Base-by-base conservation (phyloP, 371 early-diverging fungal species). In the Rhizopus stolonifer region DNA sequence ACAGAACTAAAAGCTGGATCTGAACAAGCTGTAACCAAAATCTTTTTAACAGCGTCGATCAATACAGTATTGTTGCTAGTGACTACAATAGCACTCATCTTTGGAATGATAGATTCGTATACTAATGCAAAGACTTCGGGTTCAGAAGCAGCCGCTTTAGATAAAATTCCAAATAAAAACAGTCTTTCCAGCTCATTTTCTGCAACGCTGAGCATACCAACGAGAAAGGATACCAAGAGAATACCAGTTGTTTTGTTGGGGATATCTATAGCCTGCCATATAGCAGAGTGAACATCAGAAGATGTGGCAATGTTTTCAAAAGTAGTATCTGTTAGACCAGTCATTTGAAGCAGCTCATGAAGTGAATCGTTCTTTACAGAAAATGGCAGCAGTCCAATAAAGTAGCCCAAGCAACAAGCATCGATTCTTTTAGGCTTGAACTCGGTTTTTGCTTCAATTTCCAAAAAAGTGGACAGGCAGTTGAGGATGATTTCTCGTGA, bases 21-120 rank as follows among this genome's bases (percentile, higher is more conserved):
- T 7, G 85, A 82, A 17, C 86, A 80, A 24, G 87, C 85, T 0
- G 88, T 84, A 44, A 86, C 72, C n/a, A 88, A 68, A 59, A 91
- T 89, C 1, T 77, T 70, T 23, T 82, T 78, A 6, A 82, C 75
- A 4, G 80, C 57, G 10, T 77, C 72, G 17, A 80, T 47, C 14
- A 81, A 38, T 3, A 67, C 61, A 3, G 69, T 52, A 29, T 77
- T 70, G 19, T 83, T 74, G 48, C 71, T 76, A 5, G 67, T 67
- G 21, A 69, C 54, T 21, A 82, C 64, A 40, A 79, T 65, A 9
- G 68, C 64, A 17, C 70, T 74, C 73, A 83, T 74, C 38, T 80
- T 68, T 1, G 80, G 78, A 24, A 79, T 47, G 2, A 83, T 60
- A 2, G 72, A 58, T 19, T 81, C 80, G 53, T 80, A 84, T 21